Evolutionary conservation across 176 grass and related monocot species (phyloP).

Genomic region (Calamus simplicifolius): DNA sequence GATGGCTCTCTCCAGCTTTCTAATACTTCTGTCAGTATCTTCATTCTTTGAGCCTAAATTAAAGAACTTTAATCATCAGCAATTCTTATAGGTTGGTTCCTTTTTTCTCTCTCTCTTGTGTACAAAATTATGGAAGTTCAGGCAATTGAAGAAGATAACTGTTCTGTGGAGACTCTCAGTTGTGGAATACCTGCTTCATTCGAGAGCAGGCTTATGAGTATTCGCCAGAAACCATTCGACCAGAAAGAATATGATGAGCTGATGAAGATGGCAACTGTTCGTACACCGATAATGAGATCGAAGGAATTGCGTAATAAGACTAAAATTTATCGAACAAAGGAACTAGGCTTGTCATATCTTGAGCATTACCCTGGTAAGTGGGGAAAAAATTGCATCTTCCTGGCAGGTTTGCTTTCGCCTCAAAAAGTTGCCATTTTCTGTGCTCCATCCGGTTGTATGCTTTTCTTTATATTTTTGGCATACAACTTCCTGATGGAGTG

Average conservation of each 20-base stretch:
- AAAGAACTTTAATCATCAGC: too few species aligned
- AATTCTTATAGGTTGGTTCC: too few species aligned
- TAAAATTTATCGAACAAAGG: slow-evolving; percentile 26
- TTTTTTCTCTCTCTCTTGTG: background rate
- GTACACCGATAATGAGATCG: slow-evolving; percentile 22
- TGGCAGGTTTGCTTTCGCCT: background rate
- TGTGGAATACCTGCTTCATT: slow-evolving; percentile 40
- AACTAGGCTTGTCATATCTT: slow-evolving; percentile 48
- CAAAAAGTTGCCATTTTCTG: background rate
- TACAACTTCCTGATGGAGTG: too few species aligned
- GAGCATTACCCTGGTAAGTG: slow-evolving; percentile 58
- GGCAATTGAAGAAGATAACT: slow-evolving; percentile 1
- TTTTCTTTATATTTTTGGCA: too few species aligned
- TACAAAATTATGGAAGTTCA: background rate
- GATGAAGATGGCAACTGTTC: slow-evolving; percentile 17
- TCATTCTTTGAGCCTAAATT: too few species aligned
- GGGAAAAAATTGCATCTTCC: too few species aligned
- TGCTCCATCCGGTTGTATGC: too few species aligned
- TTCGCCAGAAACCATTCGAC: slow-evolving; percentile 34
- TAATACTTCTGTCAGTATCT: too few species aligned
- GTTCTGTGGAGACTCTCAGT: slow-evolving; percentile 35
- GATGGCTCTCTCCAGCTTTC: background rate
- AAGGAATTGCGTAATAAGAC: slow-evolving; percentile 35
- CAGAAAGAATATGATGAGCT: slow-evolving; percentile 37
- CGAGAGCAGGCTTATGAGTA: slow-evolving; percentile 41